Evolutionary conservation across 257 asterid species (phyloP).

Genomic region (Solanum chilense): DNA sequence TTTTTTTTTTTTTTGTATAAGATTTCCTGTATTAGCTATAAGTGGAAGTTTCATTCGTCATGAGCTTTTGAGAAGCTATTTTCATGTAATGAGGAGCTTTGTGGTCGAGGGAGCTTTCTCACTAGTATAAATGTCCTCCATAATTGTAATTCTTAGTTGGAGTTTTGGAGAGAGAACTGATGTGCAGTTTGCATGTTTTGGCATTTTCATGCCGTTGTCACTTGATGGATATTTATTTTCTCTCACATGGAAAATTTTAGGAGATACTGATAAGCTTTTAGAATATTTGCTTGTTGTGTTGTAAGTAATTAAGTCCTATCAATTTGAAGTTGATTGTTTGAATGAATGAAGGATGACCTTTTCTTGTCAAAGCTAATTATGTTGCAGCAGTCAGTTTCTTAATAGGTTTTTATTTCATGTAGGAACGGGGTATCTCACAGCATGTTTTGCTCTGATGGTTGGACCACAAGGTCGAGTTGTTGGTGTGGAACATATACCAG

Average conservation of each 20-base stretch:
- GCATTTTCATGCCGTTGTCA: neutral
- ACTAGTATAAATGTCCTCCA: neutral
- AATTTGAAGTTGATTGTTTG: neutral
- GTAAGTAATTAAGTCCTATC: neutral
- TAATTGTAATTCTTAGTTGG: neutral
- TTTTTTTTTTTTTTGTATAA: neutral
- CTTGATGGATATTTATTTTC: neutral
- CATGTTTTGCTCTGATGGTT: conserved; percentile 90
- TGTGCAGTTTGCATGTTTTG: neutral
- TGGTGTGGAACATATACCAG: conserved; percentile 95
- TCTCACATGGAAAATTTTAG: neutral
- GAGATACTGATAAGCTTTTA: neutral
- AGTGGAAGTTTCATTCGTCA: neutral
- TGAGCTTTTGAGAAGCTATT: neutral
- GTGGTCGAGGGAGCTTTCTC: neutral
- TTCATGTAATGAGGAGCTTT: neutral
- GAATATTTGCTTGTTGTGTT: neutral
- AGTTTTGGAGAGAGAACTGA: neutral
- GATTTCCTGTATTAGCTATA: neutral
- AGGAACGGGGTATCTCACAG: conserved; percentile 97
- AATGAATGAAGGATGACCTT: neutral
- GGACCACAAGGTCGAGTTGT: conserved; percentile 81
- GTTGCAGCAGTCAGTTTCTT: neutral
- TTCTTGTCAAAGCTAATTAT: neutral
- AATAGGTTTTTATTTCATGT: conserved; percentile 1